Conservation (phyloP, 768 basidiomycete genomes). For the Baorangia bicolor region DNA sequence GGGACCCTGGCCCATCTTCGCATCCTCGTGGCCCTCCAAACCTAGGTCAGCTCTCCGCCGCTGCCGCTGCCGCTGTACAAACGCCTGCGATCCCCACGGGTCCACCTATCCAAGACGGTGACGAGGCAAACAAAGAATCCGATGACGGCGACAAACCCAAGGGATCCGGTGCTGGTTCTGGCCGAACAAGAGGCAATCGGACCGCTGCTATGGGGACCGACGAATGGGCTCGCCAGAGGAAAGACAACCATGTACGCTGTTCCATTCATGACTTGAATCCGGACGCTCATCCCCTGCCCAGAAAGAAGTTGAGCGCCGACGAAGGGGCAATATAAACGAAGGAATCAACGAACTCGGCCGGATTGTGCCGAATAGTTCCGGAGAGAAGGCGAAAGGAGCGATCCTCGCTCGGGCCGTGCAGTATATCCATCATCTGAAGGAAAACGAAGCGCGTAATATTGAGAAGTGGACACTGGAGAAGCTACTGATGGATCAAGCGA, state of each 20-base stretch:
- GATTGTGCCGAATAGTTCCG: constrained; percentile 84
- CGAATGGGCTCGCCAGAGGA: constrained; percentile 77
- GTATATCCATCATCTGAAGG: constrained; percentile 89
- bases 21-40: constrained; percentile 69
- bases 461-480: constrained; percentile 95
- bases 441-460: constrained; percentile 87
- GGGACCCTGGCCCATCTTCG: constrained; percentile 73
- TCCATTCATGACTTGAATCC: neutral
- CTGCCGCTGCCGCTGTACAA: constrained; percentile 45
- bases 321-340: constrained; percentile 94
- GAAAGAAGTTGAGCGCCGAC: constrained; percentile 98
- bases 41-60: constrained; percentile 55
- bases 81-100: constrained; percentile 26
- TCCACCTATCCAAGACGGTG: constrained; percentile 17
- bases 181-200: constrained; percentile 51
- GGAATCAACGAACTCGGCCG: constrained; percentile 91
- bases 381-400: constrained; percentile 87
- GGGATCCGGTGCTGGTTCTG: constrained; percentile 29
- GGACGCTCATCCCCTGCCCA: constrained; percentile 33
- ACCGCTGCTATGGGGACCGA: constrained; percentile 67
- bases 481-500: constrained; percentile 87
- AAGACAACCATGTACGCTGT: constrained; percentile 75
- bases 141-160: constrained; percentile 29
- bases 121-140: constrained; percentile 27
- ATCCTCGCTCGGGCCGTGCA: constrained; percentile 86